Conservation (phyloP, 2,329 filamentous ascomycete genomes). For the Plectosphaerella sp. region DNA sequence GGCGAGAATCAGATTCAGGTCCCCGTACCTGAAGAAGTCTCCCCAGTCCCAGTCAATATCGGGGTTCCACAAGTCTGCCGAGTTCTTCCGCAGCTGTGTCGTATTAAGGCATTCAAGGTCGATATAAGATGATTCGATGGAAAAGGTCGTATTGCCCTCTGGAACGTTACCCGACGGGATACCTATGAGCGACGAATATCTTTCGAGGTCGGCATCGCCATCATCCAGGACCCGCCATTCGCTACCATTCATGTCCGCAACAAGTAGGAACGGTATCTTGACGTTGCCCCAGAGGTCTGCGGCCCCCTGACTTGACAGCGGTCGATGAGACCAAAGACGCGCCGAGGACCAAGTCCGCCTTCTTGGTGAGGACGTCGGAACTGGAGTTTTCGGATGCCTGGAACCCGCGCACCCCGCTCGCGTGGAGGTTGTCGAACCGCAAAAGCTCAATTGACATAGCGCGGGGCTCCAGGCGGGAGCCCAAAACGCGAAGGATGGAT, state of each 20-base stretch:
- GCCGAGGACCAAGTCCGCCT: slow-evolving; percentile 7
- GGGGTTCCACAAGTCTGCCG: neutral
- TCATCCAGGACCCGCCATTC: neutral
- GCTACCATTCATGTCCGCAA: too few species aligned
- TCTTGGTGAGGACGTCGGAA: neutral
- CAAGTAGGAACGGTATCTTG: slow-evolving; percentile 16
- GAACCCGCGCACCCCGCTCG: neutral
- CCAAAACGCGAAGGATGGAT: slow-evolving; percentile 15
- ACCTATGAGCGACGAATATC: slow-evolving; percentile 1
- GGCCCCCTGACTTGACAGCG: slow-evolving; percentile 10
- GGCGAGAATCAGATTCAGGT: neutral
- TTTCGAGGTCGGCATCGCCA: too few species aligned
- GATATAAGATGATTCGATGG: slow-evolving; percentile 6
- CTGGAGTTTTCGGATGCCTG: too few species aligned
- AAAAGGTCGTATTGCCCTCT: slow-evolving; percentile 3
- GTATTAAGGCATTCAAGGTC: slow-evolving; percentile 1
- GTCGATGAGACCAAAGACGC: slow-evolving; percentile 14
- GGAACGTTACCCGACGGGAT: neutral
- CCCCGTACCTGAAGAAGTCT: too few species aligned
- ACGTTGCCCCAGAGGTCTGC: slow-evolving; percentile 22
- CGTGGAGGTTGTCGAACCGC: neutral
- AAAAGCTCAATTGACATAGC: neutral
- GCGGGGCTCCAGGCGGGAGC: neutral
- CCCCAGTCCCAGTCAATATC: too few species aligned
- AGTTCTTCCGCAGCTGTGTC: neutral